Evolutionary conservation across 805 yeast species (phyloP).

Genomic region (Lachancea fermentati): DNA sequence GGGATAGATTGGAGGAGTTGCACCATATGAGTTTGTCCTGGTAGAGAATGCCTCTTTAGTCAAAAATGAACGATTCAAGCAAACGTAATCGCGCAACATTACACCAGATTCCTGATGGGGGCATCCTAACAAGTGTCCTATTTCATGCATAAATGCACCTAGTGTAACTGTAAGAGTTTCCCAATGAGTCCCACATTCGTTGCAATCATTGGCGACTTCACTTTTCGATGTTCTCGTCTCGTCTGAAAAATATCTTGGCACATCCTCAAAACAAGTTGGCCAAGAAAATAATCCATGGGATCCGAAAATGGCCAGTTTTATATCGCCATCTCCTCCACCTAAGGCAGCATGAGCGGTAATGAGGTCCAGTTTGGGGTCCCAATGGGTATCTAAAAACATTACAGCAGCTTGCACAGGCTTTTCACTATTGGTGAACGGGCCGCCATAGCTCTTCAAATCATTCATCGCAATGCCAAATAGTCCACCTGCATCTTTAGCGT

Average conservation of each 20-base stretch:
- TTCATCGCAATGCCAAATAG: slow-evolving; percentile 75
- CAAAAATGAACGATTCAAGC: slow-evolving; percentile 75
- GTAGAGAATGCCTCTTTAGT: slow-evolving; percentile 58
- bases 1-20: slow-evolving; percentile 43
- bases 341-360: slow-evolving; percentile 88
- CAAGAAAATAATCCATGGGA: slow-evolving; percentile 87
- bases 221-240: slow-evolving; percentile 52
- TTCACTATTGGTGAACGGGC: slow-evolving; percentile 41
- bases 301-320: slow-evolving; percentile 86
- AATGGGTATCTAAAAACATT: slow-evolving; percentile 76
- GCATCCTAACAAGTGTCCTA: slow-evolving; percentile 85
- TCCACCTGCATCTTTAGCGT: slow-evolving; percentile 70
- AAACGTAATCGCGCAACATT: slow-evolving; percentile 81
- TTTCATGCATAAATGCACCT: slow-evolving; percentile 95
- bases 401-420: slow-evolving; percentile 77
- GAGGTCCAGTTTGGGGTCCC: slow-evolving; percentile 55
- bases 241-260: slow-evolving; percentile 66
- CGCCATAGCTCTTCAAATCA: slow-evolving; percentile 53
- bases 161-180: slow-evolving; percentile 79
- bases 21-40: slow-evolving; percentile 46
- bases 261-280: slow-evolving; percentile 77
- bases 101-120: slow-evolving; percentile 90
- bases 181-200: slow-evolving; percentile 84
- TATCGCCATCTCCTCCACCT: slow-evolving; percentile 74
- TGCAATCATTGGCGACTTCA: slow-evolving; percentile 87